Conservation (phyloP, 148 eudicot genomes). For the Selenicereus undatus region DNA sequence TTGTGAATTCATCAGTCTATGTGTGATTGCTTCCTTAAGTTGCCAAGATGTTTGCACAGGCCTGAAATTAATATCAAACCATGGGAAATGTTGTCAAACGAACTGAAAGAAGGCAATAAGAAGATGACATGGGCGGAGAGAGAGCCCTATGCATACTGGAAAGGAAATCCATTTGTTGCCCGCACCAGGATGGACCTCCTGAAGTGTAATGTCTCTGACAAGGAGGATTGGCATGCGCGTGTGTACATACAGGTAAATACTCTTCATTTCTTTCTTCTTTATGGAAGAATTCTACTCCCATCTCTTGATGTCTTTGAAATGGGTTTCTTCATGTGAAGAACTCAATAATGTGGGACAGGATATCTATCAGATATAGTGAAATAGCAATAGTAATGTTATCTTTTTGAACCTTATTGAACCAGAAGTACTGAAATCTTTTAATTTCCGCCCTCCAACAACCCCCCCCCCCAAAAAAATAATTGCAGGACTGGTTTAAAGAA, state of each 20-base stretch:
- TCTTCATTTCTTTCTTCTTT: not conserved
- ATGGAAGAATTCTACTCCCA: not conserved
- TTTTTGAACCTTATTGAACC: not conserved
- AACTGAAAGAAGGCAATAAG: constrained; percentile 62
- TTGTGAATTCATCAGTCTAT: not conserved
- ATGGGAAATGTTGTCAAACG: constrained; percentile 52
- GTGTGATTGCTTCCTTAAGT: not conserved
- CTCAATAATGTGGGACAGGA: not conserved
- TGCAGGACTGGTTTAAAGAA: constrained; percentile 71
- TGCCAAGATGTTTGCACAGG: constrained; percentile 31
- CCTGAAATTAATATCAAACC: constrained; percentile 68
- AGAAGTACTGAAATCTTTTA: not conserved
- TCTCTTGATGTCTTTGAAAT: not conserved
- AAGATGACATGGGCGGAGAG: constrained; percentile 49
- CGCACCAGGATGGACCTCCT: constrained; percentile 57
- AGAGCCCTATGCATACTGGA: constrained; percentile 83
- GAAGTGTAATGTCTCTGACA: constrained; percentile 60
- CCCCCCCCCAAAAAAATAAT: not conserved
- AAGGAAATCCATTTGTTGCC: constrained; percentile 66
- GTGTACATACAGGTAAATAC: constrained; percentile 49
- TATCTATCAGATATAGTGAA: not conserved
- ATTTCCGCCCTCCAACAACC: not conserved
- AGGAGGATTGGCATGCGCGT: constrained; percentile 73
- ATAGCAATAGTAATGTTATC: not conserved
- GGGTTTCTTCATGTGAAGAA: not conserved